Evolutionary conservation across 2,329 filamentous ascomycete species (phyloP).

Genomic region (Metarhizium anisopliae): DNA sequence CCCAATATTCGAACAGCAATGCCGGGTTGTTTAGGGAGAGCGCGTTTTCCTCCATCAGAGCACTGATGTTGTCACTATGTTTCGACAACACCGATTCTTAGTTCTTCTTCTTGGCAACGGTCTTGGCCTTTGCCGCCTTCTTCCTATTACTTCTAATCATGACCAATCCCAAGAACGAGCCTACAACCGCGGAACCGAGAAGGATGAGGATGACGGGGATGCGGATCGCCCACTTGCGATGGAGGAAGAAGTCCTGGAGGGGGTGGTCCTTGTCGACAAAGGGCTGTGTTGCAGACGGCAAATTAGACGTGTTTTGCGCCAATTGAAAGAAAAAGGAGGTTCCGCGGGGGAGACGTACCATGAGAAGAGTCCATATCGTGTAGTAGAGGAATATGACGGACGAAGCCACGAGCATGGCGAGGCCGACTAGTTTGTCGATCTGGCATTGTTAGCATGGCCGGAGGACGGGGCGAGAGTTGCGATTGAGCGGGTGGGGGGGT

Average conservation of each 20-base stretch:
- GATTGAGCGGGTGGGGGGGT: conserved; percentile 1
- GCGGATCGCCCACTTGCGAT: conserved; percentile 96
- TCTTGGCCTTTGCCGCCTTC: conserved; percentile 89
- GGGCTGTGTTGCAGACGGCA: conserved; percentile 47
- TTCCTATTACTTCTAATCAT: conserved; percentile 99
- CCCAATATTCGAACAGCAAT: background rate
- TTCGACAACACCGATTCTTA: conserved; percentile 27
- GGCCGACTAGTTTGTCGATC: conserved; percentile 77
- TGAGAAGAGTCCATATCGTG: conserved; percentile 92
- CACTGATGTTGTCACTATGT: conserved; percentile 1
- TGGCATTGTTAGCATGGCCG: conserved; percentile 28
- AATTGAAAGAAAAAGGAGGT: background rate
- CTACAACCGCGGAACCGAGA: conserved; percentile 84
- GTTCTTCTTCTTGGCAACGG: conserved; percentile 78
- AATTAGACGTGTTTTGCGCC: background rate
- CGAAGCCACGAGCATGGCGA: conserved; percentile 60
- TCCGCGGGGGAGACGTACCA: conserved; percentile 50
- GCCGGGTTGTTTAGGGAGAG: background rate
- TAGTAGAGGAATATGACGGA: conserved; percentile 72
- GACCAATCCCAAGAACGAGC: conserved; percentile 89
- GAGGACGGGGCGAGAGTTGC: background rate
- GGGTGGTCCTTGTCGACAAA: conserved; percentile 94
- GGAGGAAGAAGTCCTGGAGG: conserved; percentile 90
- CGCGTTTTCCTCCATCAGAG: too few relatives aligned
- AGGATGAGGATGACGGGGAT: conserved; percentile 96